A percentile compares a stretch with the other conserved stretches of the same genome.
phyloP scores from a whole-genome alignment of 2,329 filamentous ascomycete genomes.

The Ascochyta fabae region DNA sequence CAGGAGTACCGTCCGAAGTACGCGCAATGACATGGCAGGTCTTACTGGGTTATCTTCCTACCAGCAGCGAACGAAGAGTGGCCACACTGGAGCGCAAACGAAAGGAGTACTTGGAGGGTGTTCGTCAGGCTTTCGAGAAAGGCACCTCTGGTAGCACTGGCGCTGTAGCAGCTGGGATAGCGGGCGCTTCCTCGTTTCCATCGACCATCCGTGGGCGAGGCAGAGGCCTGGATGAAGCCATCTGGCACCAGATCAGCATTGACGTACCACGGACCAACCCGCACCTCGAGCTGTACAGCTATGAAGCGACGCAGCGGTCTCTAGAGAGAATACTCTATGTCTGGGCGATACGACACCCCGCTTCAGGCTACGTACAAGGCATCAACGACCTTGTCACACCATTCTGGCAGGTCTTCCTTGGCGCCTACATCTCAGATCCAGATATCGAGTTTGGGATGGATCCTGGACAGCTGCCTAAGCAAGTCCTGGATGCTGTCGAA shows the following conservation, averaged over 20 bases:
- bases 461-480: constrained; percentile 86
- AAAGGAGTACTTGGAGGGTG: constrained; percentile 95
- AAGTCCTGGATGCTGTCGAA: constrained; percentile 94
- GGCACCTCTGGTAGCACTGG: constrained; percentile 50
- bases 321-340: constrained; percentile 94
- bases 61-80: constrained; percentile 92
- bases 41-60: constrained; percentile 90
- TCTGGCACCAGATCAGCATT: constrained; percentile 99
- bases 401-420: constrained; percentile 97
- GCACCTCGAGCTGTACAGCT: constrained; percentile 91
- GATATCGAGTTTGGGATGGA: constrained; percentile 96
- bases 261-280: constrained; percentile 96
- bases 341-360: constrained; percentile 96
- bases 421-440: constrained; percentile 91
- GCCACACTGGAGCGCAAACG: constrained; percentile 90
- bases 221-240: constrained; percentile 88
- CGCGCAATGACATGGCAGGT: constrained; percentile 99
- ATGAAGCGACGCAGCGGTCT: constrained; percentile 93
- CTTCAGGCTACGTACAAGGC: constrained; percentile 96
- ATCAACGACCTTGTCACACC: constrained; percentile 98
- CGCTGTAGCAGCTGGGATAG: constrained; percentile 48
- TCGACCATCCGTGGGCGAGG: constrained; percentile 65
- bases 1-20: constrained; percentile 91
- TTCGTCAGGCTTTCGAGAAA: constrained; percentile 70
- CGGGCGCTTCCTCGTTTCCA: constrained; percentile 51